Evolutionary conservation across 352 stramenopile genomes (phyloP).

Genomic region (Globisporangium cystogenes): DNA sequence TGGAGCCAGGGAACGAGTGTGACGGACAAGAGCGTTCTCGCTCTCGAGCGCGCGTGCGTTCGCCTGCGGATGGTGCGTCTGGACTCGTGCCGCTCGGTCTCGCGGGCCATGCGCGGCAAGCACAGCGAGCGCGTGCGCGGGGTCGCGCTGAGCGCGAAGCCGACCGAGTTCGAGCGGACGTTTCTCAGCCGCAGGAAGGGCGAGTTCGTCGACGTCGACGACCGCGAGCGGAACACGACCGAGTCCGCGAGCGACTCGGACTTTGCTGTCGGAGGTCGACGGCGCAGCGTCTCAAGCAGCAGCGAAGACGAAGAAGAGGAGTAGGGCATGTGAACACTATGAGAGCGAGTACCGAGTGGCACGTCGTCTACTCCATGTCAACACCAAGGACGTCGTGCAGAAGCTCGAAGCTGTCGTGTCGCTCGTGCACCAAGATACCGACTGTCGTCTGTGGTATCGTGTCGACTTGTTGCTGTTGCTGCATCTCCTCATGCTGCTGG

Average conservation of each 20-base stretch:
- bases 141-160: conserved; percentile 12
- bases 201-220: conserved; percentile 23
- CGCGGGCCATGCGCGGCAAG: conserved; percentile 34
- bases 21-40: conserved; percentile 35
- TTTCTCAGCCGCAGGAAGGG: conserved; percentile 30
- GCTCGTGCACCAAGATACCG: too few species aligned
- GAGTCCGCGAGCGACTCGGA: conserved; percentile 23
- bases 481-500: too few species aligned
- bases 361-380: too few species aligned
- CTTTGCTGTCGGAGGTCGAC: not conserved
- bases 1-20: conserved; percentile 36
- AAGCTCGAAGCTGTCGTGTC: too few species aligned
- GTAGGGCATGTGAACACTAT: too few species aligned
- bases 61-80: conserved; percentile 49
- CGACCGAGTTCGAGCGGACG: conserved; percentile 31
- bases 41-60: conserved; percentile 30
- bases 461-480: too few species aligned
- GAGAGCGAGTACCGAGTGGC: too few species aligned
- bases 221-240: conserved; percentile 22
- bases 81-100: conserved; percentile 66
- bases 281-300: too few species aligned
- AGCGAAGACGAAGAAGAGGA: too few species aligned
- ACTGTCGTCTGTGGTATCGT: too few species aligned
- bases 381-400: too few species aligned
- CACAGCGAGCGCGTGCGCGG: conserved; percentile 22